Conservation (phyloP, 2,329 filamentous ascomycete species). For the Diaporthe australafricana region DNA sequence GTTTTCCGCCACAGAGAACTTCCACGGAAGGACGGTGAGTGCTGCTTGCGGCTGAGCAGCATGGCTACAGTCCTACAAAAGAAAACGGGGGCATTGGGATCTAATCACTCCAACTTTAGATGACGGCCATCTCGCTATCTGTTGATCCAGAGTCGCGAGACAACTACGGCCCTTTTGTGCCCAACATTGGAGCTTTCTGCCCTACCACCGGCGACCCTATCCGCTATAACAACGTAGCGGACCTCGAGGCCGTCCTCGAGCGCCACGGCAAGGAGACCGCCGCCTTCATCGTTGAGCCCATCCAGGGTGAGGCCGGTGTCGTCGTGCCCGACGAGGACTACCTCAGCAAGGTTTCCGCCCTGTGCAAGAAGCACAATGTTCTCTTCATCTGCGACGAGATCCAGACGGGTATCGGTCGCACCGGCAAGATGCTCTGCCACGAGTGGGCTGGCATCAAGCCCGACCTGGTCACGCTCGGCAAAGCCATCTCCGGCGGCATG, state of each 20-base stretch:
- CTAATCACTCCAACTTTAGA: constrained; percentile 59
- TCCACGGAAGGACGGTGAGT: constrained; percentile 92
- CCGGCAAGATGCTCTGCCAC: constrained; percentile 91
- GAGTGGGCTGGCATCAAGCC: constrained; percentile 97
- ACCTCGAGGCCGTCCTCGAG: constrained; percentile 83
- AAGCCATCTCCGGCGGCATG: constrained; percentile 98
- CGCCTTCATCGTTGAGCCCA: constrained; percentile 94
- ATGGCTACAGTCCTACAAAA: not conserved
- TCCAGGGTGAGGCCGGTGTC: constrained; percentile 97
- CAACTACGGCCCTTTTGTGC: constrained; percentile 97
- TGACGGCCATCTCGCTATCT: constrained; percentile 95
- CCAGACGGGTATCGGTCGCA: constrained; percentile 96
- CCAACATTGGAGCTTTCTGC: constrained; percentile 82
- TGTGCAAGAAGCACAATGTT: constrained; percentile 96
- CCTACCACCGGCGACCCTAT: constrained; percentile 83
- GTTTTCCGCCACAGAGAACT: constrained; percentile 90
- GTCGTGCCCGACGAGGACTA: constrained; percentile 94
- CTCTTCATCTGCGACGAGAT: constrained; percentile 98
- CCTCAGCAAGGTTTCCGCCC: constrained; percentile 79
- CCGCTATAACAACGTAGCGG: constrained; percentile 85
- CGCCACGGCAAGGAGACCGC: constrained; percentile 86
- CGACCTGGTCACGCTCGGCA: constrained; percentile 93
- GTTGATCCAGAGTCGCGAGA: constrained; percentile 95
- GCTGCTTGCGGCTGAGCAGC: constrained; percentile 28
- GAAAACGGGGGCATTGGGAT: constrained; percentile 26